These are phyloP conservation scores for Rhododendron mucronatum DNA, from an alignment of 148 eudicot species.

Conservation along the genomic window DNA sequence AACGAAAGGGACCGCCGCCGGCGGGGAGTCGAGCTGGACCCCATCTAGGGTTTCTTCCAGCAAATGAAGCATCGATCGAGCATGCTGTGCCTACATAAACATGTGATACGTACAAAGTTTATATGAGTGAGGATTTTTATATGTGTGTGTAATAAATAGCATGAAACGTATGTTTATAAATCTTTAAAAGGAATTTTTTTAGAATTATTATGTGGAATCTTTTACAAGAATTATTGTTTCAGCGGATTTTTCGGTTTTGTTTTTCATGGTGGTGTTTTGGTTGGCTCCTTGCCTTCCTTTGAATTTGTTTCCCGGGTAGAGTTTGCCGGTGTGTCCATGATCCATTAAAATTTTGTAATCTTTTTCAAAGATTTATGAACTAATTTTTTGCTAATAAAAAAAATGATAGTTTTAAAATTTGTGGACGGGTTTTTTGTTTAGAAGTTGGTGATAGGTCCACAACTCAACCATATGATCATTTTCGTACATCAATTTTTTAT, in stretches of 20 bases:
- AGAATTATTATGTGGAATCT: neutral
- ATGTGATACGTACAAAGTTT: neutral
- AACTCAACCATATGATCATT: neutral
- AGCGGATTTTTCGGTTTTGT: no score
- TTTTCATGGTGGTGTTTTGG: no score
- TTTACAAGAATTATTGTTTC: neutral
- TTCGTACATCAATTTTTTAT: neutral
- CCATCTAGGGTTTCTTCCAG: constrained; percentile 73
- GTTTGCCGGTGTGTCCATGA: no score
- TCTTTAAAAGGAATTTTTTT: neutral
- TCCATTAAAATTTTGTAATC: no score
- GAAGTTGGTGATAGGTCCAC: neutral
- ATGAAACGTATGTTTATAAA: neutral
- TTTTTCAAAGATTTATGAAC: no score
- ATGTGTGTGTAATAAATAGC: neutral
- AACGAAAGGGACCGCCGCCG: constrained; percentile 43
- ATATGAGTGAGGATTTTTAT: no score
- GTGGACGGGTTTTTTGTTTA: neutral
- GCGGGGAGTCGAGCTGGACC: constrained; percentile 30
- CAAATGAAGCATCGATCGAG: constrained; percentile 82
- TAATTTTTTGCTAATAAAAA: no score
- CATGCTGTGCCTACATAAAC: constrained; percentile 66
- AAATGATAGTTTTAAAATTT: neutral
- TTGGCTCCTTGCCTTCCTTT: no score
- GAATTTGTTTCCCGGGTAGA: no score